A percentile compares a stretch with the other conserved stretches of the same genome.
phyloP scores from a whole-genome alignment of 805 yeast genomes.

The Lipomyces sp. region DNA sequence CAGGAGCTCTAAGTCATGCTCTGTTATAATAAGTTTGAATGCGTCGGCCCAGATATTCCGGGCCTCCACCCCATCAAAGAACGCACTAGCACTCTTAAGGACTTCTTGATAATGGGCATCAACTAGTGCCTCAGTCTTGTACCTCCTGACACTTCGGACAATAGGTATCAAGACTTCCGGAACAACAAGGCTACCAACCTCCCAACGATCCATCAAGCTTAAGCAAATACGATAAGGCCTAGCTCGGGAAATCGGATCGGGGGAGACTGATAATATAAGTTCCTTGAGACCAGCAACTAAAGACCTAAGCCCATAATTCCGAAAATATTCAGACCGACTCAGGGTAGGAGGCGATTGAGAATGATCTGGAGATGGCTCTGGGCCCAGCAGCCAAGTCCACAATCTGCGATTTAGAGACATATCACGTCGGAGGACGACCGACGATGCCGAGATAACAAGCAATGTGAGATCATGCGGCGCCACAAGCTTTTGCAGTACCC shows the following conservation, averaged over 20 bases:
- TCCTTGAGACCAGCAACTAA: constrained; percentile 60
- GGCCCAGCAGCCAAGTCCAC: constrained; percentile 93
- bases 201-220: constrained; percentile 92
- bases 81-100: constrained; percentile 62
- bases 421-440: constrained; percentile 77
- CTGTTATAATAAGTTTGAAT: constrained; percentile 49
- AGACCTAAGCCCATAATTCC: constrained; percentile 50
- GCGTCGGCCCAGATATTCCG: constrained; percentile 74
- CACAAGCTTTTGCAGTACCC: constrained; percentile 56
- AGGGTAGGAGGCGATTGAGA: constrained; percentile 23
- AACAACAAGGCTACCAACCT: constrained; percentile 75
- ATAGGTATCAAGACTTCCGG: constrained; percentile 73
- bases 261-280: constrained; percentile 46
- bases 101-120: constrained; percentile 52
- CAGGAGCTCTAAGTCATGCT: constrained; percentile 53
- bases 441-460: constrained; percentile 65
- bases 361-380: constrained; percentile 52
- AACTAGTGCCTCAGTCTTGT: constrained; percentile 38
- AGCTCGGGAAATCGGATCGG: constrained; percentile 47
- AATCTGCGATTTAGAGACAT: constrained; percentile 93
- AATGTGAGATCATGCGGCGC: constrained; percentile 59
- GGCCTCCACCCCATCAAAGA: constrained; percentile 88
- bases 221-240: constrained; percentile 67
- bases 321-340: constrained; percentile 34
- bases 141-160: constrained; percentile 54